These are phyloP conservation scores for Mollisia scopiformis DNA, from an alignment of 2,329 filamentous ascomycete species.

Conservation along the genomic window DNA sequence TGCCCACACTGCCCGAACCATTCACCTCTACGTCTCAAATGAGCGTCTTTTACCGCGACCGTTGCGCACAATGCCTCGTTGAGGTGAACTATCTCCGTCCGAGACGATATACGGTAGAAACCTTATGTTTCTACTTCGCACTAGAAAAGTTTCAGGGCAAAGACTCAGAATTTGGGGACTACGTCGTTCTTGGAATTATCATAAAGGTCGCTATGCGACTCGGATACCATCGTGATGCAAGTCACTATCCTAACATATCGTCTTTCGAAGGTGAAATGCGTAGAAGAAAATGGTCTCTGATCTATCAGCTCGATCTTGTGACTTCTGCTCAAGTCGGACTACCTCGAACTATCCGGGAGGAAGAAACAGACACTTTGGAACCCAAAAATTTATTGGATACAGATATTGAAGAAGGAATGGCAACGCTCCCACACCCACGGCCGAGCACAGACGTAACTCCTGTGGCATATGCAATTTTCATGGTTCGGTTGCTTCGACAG, in stretches of 20 bases:
- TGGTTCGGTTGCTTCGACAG: conserved; percentile 41
- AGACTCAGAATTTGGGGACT: conserved; percentile 54
- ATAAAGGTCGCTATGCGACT: conserved; percentile 59
- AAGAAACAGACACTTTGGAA: conserved; percentile 62
- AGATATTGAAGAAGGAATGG: conserved; percentile 60
- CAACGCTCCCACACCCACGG: conserved; percentile 56
- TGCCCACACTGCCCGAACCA: conserved; percentile 32
- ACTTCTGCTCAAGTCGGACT: conserved; percentile 69
- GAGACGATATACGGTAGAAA: conserved; percentile 46
- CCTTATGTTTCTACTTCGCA: conserved; percentile 54
- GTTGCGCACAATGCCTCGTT: conserved; percentile 53
- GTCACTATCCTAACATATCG: conserved; percentile 47
- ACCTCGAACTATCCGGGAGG: conserved; percentile 65
- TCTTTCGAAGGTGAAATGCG: conserved; percentile 64
- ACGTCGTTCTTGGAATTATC: conserved; percentile 51
- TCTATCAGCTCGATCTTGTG: conserved; percentile 60
- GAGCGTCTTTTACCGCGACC: conserved; percentile 45
- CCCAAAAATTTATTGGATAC: conserved; percentile 66
- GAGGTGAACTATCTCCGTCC: conserved; percentile 53
- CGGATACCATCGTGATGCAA: conserved; percentile 61
- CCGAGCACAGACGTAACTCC: conserved; percentile 60
- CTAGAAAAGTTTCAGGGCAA: conserved; percentile 52
- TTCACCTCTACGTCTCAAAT: neutral
- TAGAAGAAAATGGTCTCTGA: conserved; percentile 57
- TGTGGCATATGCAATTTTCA: conserved; percentile 55